phyloP scores from a whole-genome alignment of 768 basidiomycete genomes.

The Lactarius hengduanensis region DNA sequence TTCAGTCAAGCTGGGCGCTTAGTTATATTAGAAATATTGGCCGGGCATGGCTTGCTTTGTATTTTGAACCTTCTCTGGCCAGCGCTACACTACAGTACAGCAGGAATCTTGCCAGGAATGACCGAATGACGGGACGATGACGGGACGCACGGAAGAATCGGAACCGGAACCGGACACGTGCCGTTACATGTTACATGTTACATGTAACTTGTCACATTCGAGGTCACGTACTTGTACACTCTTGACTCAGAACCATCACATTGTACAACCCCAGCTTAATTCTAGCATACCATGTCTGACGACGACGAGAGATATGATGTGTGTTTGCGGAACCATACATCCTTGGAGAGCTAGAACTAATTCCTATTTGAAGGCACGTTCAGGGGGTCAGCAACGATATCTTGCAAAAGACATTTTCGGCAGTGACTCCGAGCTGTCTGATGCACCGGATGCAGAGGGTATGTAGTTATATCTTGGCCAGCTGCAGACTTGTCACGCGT shows the following conservation, averaged over 20 bases:
- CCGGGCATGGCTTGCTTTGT: too few relatives aligned
- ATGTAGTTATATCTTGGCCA: not conserved
- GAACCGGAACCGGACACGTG: too few relatives aligned
- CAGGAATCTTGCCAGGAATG: too few relatives aligned
- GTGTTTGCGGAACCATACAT: not conserved
- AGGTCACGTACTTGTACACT: slow-evolving; percentile 2
- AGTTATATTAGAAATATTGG: too few relatives aligned
- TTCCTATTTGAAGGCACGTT: slow-evolving; percentile 5
- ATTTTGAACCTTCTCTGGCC: too few relatives aligned
- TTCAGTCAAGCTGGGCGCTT: too few relatives aligned
- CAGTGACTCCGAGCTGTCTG: slow-evolving; percentile 25
- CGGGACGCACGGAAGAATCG: too few relatives aligned
- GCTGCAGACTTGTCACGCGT: not conserved
- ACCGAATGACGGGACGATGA: too few relatives aligned
- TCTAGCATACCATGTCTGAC: slow-evolving; percentile 18
- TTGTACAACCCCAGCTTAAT: not conserved
- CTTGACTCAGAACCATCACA: not conserved
- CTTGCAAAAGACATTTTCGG: slow-evolving; percentile 27
- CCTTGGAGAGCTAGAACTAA: not conserved
- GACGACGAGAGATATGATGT: slow-evolving; percentile 22
- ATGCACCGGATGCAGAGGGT: slow-evolving; percentile 25
- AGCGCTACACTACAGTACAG: too few relatives aligned
- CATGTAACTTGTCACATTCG: not conserved
- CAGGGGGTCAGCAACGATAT: slow-evolving; percentile 22
- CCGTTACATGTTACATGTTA: not conserved